A percentile compares a stretch with the other conserved stretches of the same genome.
Conservation (phyloP, 2,329 filamentous ascomycete species). For the Aspergillus arachidicola region DNA sequence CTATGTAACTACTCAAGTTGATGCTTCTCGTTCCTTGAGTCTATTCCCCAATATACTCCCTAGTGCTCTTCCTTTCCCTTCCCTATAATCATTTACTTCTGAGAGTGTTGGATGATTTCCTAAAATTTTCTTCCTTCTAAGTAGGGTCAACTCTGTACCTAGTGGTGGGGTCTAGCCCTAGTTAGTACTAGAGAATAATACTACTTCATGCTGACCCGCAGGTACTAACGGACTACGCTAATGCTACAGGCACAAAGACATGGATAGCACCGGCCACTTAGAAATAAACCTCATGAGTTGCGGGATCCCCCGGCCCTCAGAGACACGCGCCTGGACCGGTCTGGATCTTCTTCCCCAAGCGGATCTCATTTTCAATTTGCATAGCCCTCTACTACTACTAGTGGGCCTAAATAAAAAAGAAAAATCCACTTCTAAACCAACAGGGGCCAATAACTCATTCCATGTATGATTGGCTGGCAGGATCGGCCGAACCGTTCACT, state of each 20-base stretch:
- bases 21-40: neutral
- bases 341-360: slow-evolving; percentile 3
- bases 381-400: neutral
- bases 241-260: neutral
- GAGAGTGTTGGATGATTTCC: neutral
- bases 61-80: neutral
- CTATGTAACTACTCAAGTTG: neutral
- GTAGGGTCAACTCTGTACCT: neutral
- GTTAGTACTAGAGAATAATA: too few relatives aligned
- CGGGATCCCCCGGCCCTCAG: neutral
- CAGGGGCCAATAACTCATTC: neutral
- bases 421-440: neutral
- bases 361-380: neutral
- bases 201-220: neutral
- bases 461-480: neutral
- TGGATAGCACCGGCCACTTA: neutral
- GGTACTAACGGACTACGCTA: neutral
- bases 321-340: slow-evolving; percentile 13
- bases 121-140: neutral
- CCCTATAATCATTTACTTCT: neutral
- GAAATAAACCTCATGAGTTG: neutral
- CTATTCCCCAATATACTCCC: neutral
- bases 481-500: neutral
- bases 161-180: neutral
- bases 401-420: neutral